Conservation (phyloP, 129 eudicot species). For the Flaveria ramosissima region DNA sequence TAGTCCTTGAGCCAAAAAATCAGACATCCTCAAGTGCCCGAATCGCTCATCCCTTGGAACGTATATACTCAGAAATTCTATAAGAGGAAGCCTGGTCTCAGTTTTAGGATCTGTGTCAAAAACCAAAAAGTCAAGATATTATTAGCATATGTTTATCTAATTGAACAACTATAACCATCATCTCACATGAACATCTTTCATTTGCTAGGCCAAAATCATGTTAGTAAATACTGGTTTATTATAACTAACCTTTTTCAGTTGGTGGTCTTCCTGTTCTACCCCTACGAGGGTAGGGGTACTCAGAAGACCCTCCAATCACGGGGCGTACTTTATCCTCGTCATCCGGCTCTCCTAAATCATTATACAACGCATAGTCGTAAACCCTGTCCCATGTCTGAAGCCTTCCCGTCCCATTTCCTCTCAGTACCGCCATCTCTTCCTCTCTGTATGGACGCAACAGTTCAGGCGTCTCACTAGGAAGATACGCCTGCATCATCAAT, state of each 20-base stretch:
- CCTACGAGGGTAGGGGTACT: constrained; percentile 52
- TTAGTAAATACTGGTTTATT: not conserved
- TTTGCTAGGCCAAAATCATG: too few relatives aligned
- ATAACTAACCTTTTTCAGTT: constrained; percentile 41
- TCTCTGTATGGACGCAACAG: constrained; percentile 22
- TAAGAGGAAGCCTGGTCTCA: constrained; percentile 49
- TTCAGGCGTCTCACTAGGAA: constrained; percentile 39
- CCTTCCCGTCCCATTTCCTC: constrained; percentile 42
- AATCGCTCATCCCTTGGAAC: constrained; percentile 67
- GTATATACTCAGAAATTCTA: constrained; percentile 39
- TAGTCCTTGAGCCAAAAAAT: constrained; percentile 47
- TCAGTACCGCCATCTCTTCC: constrained; percentile 24
- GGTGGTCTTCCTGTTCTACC: constrained; percentile 63
- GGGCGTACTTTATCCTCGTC: constrained; percentile 37
- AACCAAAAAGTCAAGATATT: not conserved
- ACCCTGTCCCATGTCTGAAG: constrained; percentile 46
- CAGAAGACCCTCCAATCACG: constrained; percentile 42
- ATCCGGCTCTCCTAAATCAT: constrained; percentile 53
- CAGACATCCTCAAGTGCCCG: constrained; percentile 47
- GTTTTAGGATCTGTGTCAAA: constrained; percentile 45
- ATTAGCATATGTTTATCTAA: not conserved
- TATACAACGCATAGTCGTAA: constrained; percentile 48
- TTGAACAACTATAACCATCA: not conserved
- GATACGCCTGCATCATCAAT: constrained; percentile 31
- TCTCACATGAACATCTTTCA: not conserved